Base-by-base conservation (phyloP, 2,329 filamentous ascomycete genomes). In the Cladosporium oxysporum region DNA sequence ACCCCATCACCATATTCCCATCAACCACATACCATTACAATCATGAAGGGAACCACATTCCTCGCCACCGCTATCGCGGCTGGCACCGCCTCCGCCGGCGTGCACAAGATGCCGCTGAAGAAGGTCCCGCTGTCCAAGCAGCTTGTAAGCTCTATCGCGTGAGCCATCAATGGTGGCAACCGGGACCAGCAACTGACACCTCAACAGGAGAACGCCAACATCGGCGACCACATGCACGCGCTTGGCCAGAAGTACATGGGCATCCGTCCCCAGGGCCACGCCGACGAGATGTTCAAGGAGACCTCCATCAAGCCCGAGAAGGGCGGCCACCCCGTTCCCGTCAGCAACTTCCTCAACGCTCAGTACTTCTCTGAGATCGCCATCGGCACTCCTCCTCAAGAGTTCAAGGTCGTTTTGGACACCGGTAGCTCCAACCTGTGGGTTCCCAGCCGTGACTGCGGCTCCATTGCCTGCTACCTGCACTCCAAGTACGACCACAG, bases 311-410 rank as follows among this genome's bases (percentile, higher is more conserved):
- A 90, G 72, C 80, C 83, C 65, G 85, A 91, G 70, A 55, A 55
- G 52, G 85, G 87, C 66, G 82, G 83, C 67, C 94, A 98, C 81
- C 87, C 89, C 66, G 91, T 99, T 50, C 91, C 94, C 66, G 89
- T 99, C 74, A 91, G 88, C 82, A 99, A 99, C 88, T 99, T 97
- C 84, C 84, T 98, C 84, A 99, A 99, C 77, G 95, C 95, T 67
- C 95, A 99, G 83, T 99, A 99, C 85, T 99, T 97, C 88, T 96
- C 94, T 72, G 93, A 97, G 81, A 97, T 99, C 79, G 87, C 88
- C 73, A 88, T 99, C 79, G 95, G 95, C 71, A 94, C 90, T 58
- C 95, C 95, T 71, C 90, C 95, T 37, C 95, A 99, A 84, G 86
- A 83, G 73, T 99, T 99, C 89, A 99, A 99, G 87, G 96, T 99